Evolutionary conservation across 495 filamentous ascomycete species (phyloP).

Genomic region (Penicillium samsonianum): DNA sequence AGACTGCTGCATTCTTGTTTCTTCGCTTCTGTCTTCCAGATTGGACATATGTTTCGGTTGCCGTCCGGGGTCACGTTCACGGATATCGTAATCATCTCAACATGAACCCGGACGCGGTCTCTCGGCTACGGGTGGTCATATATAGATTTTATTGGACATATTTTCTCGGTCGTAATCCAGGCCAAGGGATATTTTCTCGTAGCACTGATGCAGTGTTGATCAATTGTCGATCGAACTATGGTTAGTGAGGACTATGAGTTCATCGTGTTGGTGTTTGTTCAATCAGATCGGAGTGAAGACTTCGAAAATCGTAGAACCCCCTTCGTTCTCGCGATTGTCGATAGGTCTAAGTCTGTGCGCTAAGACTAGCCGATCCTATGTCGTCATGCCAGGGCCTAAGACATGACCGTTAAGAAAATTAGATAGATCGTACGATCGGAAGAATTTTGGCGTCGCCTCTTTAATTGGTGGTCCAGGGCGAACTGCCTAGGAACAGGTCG

Average conservation of each 20-base stretch:
- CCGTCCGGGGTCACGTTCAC: not conserved
- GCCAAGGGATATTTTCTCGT: not conserved
- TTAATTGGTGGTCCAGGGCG: not conserved
- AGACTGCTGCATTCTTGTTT: slow-evolving; percentile 4
- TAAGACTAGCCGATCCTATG: not conserved
- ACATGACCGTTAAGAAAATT: not conserved
- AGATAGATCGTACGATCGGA: not conserved
- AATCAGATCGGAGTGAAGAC: not conserved
- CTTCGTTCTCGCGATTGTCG: not conserved
- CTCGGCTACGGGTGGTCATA: not conserved
- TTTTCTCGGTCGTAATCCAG: not conserved
- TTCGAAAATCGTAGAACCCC: not conserved
- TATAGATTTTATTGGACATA: slow-evolving; percentile 6
- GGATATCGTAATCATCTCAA: not conserved
- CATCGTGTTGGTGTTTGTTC: not conserved
- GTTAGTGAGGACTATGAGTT: not conserved
- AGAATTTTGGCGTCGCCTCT: not conserved
- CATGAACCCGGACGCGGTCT: not conserved
- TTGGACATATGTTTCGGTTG: slow-evolving; percentile 1
- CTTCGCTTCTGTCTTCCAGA: not conserved
- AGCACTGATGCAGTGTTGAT: not conserved
- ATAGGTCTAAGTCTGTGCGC: not conserved
- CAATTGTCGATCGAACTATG: not conserved
- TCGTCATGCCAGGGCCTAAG: not conserved
- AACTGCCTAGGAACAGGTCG: not conserved